Percentiles rank a stretch among this genome's conserved stretches.
Conservation (phyloP, 345 rosid species). For the Eucalyptus curtisii region DNA sequence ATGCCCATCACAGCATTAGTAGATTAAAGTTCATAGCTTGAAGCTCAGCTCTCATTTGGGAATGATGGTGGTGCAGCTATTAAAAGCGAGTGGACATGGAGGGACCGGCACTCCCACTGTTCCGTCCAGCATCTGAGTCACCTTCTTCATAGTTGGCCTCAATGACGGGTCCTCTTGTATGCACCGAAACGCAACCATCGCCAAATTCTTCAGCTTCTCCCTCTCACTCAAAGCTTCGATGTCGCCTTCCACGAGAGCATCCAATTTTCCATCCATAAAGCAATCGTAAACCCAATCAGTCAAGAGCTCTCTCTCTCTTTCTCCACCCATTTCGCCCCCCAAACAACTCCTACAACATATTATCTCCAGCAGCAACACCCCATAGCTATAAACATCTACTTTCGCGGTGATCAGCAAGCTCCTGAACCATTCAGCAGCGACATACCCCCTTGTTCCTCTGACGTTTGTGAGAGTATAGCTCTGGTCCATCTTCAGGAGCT, state of each 20-base stretch:
- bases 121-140: constrained; percentile 41
- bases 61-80: not conserved
- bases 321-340: not conserved
- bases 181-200: constrained; percentile 34
- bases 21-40: not conserved
- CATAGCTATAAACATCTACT: not conserved
- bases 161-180: constrained; percentile 25
- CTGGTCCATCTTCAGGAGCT: not conserved
- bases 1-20: not conserved
- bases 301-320: not conserved
- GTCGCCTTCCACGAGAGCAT: not conserved
- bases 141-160: constrained; percentile 33
- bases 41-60: not conserved
- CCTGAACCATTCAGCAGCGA: not conserved
- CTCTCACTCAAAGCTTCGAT: not conserved
- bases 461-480: not conserved
- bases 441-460: not conserved
- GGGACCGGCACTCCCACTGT: constrained; percentile 6
- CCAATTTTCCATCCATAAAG: not conserved
- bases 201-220: not conserved
- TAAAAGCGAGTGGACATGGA: not conserved
- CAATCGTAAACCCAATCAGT: not conserved
- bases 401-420: not conserved
- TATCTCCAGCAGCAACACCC: not conserved
- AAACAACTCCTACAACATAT: not conserved